Evolutionary conservation across 169 alveolate genomes (phyloP), one percentile per base, ranked within the genome.

Genomic region (Toxoplasma gondii): DNA sequence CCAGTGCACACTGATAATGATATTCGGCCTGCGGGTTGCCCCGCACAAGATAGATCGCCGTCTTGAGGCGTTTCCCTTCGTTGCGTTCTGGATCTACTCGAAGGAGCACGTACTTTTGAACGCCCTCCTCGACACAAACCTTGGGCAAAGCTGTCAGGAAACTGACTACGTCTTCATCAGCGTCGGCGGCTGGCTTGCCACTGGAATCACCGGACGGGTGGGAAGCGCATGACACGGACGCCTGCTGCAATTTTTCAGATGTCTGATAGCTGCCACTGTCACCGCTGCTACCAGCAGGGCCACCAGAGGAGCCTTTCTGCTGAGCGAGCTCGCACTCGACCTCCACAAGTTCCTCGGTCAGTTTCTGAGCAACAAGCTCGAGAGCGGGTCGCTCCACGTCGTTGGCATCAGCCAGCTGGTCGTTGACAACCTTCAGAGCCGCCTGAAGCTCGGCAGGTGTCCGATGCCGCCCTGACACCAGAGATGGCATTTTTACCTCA

Each of bases 341-440:
- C 31, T 92, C 93, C 4, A 92, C 83, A 12, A 92, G 92, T 38
- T 91, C 91, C 29, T 92, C 95, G 17, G 92, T 92, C 90, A 92
- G 53, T 24, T 91, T 91, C 69, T 92, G 95, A 29, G 95, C 88
- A 0, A 91, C 95, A 36, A 92, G 88, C 64, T 92, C 95, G 36
- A 92, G 92, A 1, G 95, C 88, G 0, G 95, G 95, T n/a, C 95
- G 95, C 80, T 92, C 95, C 31, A 92, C 49, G 27, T 91, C 92
- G n/a, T 91, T 83, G 19, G 95, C 95, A 31, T 80, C 95, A 1
- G 95, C 95, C 93, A 92, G 95, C 74, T 92, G 92, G 39, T 92
- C 95, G 81, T 92, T 92, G 34, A 92, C 34, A 27, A 92, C 95
- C 81, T 86, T 91, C 49, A 92, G 82, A 24, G 95, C 95, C 36